Percentiles rank a stretch among this genome's conserved stretches.
These are phyloP conservation scores for Dissophora globulifera DNA, from an alignment of 192 early-diverging fungal species.

Conservation along the genomic window DNA sequence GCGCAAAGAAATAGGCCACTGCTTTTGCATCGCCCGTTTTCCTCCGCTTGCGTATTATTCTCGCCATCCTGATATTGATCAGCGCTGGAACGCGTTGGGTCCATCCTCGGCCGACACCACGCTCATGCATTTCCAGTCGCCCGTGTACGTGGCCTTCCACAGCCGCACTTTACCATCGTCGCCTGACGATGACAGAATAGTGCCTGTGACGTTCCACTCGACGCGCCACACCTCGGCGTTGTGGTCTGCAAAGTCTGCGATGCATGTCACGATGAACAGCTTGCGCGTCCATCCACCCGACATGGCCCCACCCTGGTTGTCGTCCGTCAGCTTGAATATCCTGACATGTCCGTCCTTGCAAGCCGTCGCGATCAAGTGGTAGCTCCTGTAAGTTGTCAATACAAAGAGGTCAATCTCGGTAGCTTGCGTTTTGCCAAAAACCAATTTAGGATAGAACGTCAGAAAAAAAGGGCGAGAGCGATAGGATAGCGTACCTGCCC, in stretches of 20 bases:
- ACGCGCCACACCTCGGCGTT: slow-evolving; percentile 81
- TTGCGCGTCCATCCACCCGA: slow-evolving; percentile 45
- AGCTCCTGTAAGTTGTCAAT: slow-evolving; percentile 58
- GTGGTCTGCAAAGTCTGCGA: slow-evolving; percentile 74
- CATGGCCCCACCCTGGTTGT: slow-evolving; percentile 42
- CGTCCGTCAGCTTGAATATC: slow-evolving; percentile 76
- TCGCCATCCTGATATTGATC: too few relatives aligned
- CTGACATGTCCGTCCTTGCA: slow-evolving; percentile 81
- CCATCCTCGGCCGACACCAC: slow-evolving; percentile 65
- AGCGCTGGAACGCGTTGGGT: slow-evolving; percentile 32
- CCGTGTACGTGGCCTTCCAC: slow-evolving; percentile 72
- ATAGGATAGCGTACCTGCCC: too few relatives aligned
- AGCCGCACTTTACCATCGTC: slow-evolving; percentile 85
- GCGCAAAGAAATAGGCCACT: too few relatives aligned
- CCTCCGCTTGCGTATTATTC: too few relatives aligned
- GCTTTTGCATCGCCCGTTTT: too few relatives aligned
- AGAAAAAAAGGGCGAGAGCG: too few relatives aligned
- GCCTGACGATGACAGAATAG: slow-evolving; percentile 79
- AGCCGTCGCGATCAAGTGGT: slow-evolving; percentile 86
- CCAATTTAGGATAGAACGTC: too few relatives aligned
- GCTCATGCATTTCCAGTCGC: slow-evolving; percentile 72
- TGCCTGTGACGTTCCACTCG: slow-evolving; percentile 89
- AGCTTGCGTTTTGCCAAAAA: too few relatives aligned
- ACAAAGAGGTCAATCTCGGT: slow-evolving; percentile 10
- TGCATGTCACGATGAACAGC: slow-evolving; percentile 63